These are phyloP conservation scores for Nothophaeocryptopus gaeumannii DNA, from an alignment of 2,329 filamentous ascomycete species.

Conservation along the genomic window DNA sequence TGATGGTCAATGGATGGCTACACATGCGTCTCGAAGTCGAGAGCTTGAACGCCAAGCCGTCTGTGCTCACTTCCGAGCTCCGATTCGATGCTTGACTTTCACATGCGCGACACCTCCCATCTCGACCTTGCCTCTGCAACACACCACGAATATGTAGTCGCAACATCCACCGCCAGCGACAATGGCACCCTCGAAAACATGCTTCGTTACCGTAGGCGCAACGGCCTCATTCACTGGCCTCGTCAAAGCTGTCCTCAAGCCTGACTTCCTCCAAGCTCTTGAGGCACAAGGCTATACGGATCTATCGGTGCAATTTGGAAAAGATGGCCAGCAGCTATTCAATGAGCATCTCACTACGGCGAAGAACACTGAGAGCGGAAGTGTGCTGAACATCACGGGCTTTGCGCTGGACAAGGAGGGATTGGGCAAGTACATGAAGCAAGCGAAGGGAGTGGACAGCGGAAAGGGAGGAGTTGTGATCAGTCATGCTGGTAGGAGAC, in stretches of 20 bases:
- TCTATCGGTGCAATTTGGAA: conserved; percentile 77
- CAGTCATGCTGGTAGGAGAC: conserved; percentile 74
- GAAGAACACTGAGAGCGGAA: conserved; percentile 28
- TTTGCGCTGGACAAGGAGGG: conserved; percentile 66
- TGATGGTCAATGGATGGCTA: not conserved
- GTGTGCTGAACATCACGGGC: conserved; percentile 52
- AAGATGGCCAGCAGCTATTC: conserved; percentile 58
- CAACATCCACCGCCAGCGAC: not conserved
- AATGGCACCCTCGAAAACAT: conserved; percentile 46
- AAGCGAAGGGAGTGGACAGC: conserved; percentile 43
- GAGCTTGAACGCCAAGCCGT: conserved; percentile 9
- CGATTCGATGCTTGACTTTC: conserved; percentile 1
- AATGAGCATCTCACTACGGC: conserved; percentile 32
- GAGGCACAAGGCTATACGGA: conserved; percentile 62
- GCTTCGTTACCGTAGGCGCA: conserved; percentile 88
- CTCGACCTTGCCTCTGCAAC: not conserved
- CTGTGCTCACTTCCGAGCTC: conserved; percentile 16
- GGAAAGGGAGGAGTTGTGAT: conserved; percentile 69
- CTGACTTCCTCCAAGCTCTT: conserved; percentile 63
- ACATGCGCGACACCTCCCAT: conserved; percentile 1
- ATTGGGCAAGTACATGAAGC: conserved; percentile 59
- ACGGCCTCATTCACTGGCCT: conserved; percentile 79
- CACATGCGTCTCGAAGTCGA: too few species aligned
- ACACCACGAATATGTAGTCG: conserved; percentile 19
- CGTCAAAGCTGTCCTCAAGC: conserved; percentile 62